Evolutionary conservation across 495 filamentous ascomycete species (phyloP), one percentile per base, ranked within the genome.

Genomic region (Letharia lupina): DNA sequence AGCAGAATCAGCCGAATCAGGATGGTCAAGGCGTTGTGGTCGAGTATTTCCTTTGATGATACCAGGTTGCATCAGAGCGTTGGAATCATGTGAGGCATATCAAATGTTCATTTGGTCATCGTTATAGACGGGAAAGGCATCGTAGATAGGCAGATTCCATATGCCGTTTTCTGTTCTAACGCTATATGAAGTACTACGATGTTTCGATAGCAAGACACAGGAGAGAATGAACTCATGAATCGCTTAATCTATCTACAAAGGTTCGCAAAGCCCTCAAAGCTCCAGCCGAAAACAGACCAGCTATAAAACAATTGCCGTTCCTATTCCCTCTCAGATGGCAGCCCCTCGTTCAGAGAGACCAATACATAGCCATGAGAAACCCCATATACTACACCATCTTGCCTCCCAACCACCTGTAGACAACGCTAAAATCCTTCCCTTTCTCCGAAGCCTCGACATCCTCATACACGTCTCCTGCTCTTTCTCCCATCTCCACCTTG

Each of bases 341-440:
- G 54, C 16, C 54, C 4, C 33, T 57, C 33, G 9, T 20, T 33
- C 54, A 37, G 39, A 57, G 54, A 20, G 33, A 35, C 31, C 54
- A 8, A 10, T 33, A 20, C 4, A 5, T 35, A 35, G 13, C 23
- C 52, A 35, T 18, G 7, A 6, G 7, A 18, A 57, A 8, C 33
- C 33, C 16, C 54, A 57, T 9, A 35, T 20, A 33, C 33, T 37
- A 57, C 33, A 57, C 54, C 33, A 33, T 37, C 33, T 57, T 57
- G 6, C 80, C 81, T 15, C 78, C 81, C 41, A 94, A 64, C 79
- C 87, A 93, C 70, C 87, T 83, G 71, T 94, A 96, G 0, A 96
- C 85, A 33, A 94, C 88, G 3, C 88, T 91, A 73, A 96, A 96
- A 73, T 96, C 91, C 70, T 87, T 86, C 2, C 89, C 87, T 56